Conservation (phyloP, 352 stramenopile species). For the Phytophthora litchii region DNA sequence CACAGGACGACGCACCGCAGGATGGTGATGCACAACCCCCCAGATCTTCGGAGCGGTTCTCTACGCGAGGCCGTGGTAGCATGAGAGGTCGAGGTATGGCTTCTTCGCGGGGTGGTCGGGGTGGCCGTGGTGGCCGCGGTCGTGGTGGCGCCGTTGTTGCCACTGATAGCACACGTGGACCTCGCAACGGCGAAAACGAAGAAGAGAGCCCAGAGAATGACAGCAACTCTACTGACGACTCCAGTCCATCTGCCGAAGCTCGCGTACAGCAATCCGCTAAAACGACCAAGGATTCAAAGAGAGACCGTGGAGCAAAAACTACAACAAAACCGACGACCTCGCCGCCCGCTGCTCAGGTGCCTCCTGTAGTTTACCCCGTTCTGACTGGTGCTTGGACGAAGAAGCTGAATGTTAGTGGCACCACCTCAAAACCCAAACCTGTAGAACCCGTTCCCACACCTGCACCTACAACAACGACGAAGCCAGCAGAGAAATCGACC, state of each 20-base stretch:
- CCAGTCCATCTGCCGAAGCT: constrained; percentile 27
- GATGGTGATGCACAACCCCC: constrained; percentile 32
- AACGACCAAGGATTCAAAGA: constrained; percentile 49
- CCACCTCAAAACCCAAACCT: constrained; percentile 42
- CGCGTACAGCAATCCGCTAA: constrained; percentile 36
- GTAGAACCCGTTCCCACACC: constrained; percentile 29
- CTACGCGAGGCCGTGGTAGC: constrained; percentile 43
- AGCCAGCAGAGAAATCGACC: constrained; percentile 11
- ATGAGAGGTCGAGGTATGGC: constrained; percentile 57
- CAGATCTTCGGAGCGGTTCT: constrained; percentile 42
- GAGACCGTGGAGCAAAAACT: constrained; percentile 42
- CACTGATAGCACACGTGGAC: constrained; percentile 29
- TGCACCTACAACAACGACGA: constrained; percentile 9
- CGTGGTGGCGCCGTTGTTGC: constrained; percentile 40
- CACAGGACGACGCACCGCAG: constrained; percentile 37
- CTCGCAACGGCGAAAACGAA: constrained; percentile 43
- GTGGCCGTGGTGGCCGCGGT: constrained; percentile 46
- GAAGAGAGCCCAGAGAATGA: constrained; percentile 57
- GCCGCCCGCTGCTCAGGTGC: constrained; percentile 35
- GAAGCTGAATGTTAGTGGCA: constrained; percentile 63
- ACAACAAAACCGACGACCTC: constrained; percentile 43
- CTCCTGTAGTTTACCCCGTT: constrained; percentile 59
- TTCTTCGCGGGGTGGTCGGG: constrained; percentile 55
- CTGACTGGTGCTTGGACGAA: constrained; percentile 77
- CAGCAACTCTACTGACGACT: constrained; percentile 39